Evolutionary conservation across 805 yeast genomes (phyloP), one percentile per base, ranked within the genome.

Genomic region (Metschnikowia arizonensis): DNA sequence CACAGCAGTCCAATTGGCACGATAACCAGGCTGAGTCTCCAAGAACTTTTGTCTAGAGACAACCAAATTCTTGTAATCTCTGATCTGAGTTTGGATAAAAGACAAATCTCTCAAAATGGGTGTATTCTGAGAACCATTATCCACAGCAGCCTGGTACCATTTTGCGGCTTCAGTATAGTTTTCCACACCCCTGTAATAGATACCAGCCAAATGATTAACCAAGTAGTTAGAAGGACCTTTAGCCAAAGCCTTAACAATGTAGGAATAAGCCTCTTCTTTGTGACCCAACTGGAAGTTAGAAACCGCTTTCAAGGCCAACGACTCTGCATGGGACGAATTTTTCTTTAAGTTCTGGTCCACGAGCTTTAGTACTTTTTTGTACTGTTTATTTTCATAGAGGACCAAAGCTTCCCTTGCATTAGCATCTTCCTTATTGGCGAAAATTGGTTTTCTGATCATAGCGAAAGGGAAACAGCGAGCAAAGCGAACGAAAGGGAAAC

Each of bases 1-100:
- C 42, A 85, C 73, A 0, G 84, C 83, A 1, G 95, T 85, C 96
- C 97, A 90, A 60, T 88, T 86, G 50, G 91, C 89, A 52, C 97
- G 77, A 61, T 80, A 86, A 0, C 95, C 95, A 9, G 93, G 81
- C 55, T 78, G 83, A 21, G 77, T 75, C 56, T 84, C 86, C 63
- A 93, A 74, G 56, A 81, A 82, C 31, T 74, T 72, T 48, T 78
- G 80, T 56, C 97, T 77, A 1, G 91, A 77, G 9, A 68, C 77
- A 4, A 78, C 73, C 50, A 85, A 73, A 19, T 74, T 74, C 54
- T 77, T 78, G 60, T 71, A 88, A 58, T 88, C 90, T 49, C 97
- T 80, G 51, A 75, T 72, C 57, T 93, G 98, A 24, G 85, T 69
- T 59, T 90, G 91, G 65, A 88, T 74, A 36, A 83, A 72, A 11